Evolutionary conservation across 129 eudicot genomes (phyloP), one percentile per base, ranked within the genome.

Genomic region (Pseudognaphalium luteoalbum): DNA sequence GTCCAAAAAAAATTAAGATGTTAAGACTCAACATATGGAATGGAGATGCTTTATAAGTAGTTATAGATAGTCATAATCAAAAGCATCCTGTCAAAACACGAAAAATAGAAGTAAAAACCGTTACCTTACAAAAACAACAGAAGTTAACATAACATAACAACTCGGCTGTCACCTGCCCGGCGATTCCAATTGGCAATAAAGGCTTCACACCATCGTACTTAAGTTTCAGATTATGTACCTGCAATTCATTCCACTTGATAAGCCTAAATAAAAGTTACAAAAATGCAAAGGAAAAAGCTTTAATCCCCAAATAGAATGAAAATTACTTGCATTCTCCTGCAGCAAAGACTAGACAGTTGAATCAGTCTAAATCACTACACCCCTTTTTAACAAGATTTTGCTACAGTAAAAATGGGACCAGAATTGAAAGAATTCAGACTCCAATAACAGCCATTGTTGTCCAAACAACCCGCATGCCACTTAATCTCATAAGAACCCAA

Each of bases 401-500:
- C 76, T 56, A 87, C 79, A 64, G 82, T 82, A 66, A 93, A 83
- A 68, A 81, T 11, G 1, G 87, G 93, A 71, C 90, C 88, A 64
- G 75, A 78, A 75, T 85, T 87, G 28, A 66, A 37, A 50, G 93
- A 85, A 56, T 87, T 86, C 50, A 91, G 83, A 70, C 85, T 94
- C 96, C 93, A 82, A 70, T 84, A 94, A 82, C 80, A 78, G 65
- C 97, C 96, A 30, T 73, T 69, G 21, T 61, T 29, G 68, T 94
- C 97, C 47, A 88, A 63, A 77, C 81, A 85, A 51, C 93, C 84
- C 83, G 96, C 84, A 22, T 71, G 88, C 98, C 96, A 94, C 76
- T 82, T 83, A 54, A 91, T 91, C 73, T 78, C 78, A 86, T 94
- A 94, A 60, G 81, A 71, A 70, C 98, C 98, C 70, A 72, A 70